Evolutionary conservation across 495 filamentous ascomycete genomes (phyloP).

Genomic region (Penicillium herquei): DNA sequence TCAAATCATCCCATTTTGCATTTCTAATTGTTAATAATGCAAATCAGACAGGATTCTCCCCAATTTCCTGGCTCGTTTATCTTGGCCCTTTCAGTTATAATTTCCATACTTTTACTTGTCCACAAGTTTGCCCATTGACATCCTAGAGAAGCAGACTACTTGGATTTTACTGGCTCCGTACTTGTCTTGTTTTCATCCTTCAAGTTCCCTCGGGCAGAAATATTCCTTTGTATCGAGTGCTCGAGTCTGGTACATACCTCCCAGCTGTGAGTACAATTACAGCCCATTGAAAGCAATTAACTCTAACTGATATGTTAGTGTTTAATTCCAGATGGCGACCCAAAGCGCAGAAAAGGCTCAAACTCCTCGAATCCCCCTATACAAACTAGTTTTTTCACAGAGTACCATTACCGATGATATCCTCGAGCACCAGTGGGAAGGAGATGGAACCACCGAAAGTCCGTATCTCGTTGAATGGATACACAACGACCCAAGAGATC

Average conservation of each 20-base stretch:
- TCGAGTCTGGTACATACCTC: too few species aligned
- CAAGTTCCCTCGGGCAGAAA: too few species aligned
- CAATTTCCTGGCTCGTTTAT: neutral
- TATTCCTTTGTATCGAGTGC: too few species aligned
- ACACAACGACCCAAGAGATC: slow-evolving; percentile 57
- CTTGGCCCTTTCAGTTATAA: too few species aligned
- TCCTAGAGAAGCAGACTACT: too few species aligned
- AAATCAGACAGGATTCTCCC: neutral
- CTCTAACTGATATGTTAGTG: neutral
- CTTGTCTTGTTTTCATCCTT: too few species aligned
- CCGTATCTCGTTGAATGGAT: slow-evolving; percentile 68
- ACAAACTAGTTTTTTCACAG: slow-evolving; percentile 20
- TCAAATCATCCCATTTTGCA: neutral
- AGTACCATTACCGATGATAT: slow-evolving; percentile 43
- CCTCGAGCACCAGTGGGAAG: slow-evolving; percentile 50
- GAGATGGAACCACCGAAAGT: slow-evolving; percentile 57
- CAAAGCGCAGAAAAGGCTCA: neutral
- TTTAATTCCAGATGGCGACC: neutral
- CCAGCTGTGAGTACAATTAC: too few species aligned
- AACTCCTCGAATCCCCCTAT: neutral
- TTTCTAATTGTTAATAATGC: neutral
- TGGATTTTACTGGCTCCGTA: too few species aligned
- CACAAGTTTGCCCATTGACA: too few species aligned
- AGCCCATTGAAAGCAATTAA: too few species aligned
- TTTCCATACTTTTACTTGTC: too few species aligned